phyloP scores from a whole-genome alignment of 257 asterid genomes.

The Leonotis leonurus region DNA sequence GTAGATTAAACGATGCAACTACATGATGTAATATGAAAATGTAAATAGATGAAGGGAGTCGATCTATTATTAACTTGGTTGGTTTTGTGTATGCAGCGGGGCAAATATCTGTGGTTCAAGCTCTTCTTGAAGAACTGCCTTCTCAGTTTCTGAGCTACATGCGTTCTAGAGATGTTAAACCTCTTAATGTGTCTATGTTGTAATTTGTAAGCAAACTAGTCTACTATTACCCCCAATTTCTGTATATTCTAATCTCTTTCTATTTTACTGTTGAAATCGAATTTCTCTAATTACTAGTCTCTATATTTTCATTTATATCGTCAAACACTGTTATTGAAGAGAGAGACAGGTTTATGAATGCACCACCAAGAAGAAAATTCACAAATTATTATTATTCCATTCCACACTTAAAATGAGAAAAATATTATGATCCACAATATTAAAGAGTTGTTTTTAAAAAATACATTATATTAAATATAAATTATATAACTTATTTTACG shows the following conservation, averaged over 20 bases:
- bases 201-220: background rate
- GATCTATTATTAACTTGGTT: background rate
- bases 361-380: too few relatives aligned
- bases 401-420: too few relatives aligned
- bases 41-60: background rate
- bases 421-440: too few relatives aligned
- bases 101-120: constrained; percentile 52
- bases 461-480: too few relatives aligned
- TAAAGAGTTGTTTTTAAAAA: too few relatives aligned
- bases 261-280: background rate
- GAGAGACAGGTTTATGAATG: too few relatives aligned
- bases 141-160: constrained; percentile 59
- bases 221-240: background rate
- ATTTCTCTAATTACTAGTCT: background rate
- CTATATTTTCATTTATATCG: background rate
- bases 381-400: too few relatives aligned
- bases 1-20: background rate
- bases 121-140: constrained; percentile 72
- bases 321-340: background rate
- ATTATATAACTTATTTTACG: too few relatives aligned
- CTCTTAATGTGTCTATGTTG: constrained; percentile 25
- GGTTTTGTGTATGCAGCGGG: constrained; percentile 42
- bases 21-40: background rate
- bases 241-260: background rate
- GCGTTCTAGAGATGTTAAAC: constrained; percentile 64